Conservation (phyloP, 257 asterid species). For the Forsythia suspensa region DNA sequence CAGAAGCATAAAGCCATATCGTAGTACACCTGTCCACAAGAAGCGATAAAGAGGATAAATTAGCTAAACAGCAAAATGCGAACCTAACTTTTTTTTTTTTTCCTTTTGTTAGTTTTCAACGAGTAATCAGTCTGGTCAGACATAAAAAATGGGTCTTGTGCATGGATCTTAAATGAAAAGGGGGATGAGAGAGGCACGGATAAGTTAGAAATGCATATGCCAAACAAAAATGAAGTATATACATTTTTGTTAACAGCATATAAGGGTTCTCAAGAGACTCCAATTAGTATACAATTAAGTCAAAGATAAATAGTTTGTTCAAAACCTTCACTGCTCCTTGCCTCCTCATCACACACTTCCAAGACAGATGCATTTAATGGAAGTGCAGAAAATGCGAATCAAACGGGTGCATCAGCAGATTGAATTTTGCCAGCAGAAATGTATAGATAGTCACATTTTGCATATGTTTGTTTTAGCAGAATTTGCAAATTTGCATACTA, state of each 20-base stretch:
- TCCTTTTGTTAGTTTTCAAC: neutral
- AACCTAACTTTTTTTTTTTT: neutral
- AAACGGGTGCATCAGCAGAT: neutral
- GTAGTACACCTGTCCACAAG: slow-evolving; percentile 53
- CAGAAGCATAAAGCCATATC: slow-evolving; percentile 68
- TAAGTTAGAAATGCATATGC: neutral
- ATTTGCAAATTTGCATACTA: neutral
- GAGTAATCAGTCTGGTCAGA: neutral
- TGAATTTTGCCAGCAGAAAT: neutral
- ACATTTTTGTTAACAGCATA: neutral
- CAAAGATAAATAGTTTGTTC: neutral
- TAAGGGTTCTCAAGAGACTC: neutral
- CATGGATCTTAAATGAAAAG: neutral
- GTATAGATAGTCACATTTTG: neutral
- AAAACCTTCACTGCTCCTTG: neutral
- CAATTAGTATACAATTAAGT: neutral
- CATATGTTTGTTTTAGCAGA: neutral
- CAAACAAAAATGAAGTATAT: neutral
- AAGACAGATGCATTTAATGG: neutral
- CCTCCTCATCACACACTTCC: neutral
- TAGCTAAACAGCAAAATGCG: neutral
- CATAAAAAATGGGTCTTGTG: neutral
- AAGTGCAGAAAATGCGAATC: neutral
- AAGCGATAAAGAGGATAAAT: neutral
- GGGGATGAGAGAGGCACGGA: neutral